phyloP scores from a whole-genome alignment of 23 red algal species.

The Chondrus crispus region DNA sequence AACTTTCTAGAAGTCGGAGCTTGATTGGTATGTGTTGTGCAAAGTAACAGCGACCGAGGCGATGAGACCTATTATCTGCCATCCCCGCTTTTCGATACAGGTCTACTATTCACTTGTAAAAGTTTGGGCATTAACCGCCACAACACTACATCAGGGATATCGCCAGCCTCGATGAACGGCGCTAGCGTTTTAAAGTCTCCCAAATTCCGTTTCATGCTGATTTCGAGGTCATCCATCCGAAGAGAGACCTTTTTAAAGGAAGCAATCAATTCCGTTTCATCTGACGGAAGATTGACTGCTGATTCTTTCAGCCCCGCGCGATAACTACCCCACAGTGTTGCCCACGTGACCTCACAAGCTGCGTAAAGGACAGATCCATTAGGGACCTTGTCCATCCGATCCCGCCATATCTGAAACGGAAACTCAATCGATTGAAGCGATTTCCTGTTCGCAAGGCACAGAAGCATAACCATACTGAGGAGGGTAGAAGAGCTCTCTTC shows the following conservation, averaged over 20 bases:
- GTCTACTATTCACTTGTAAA: background rate
- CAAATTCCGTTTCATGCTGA: background rate
- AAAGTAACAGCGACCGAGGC: background rate
- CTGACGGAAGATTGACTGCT: slow-evolving; percentile 30
- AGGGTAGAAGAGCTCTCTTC: background rate
- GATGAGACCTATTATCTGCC: background rate
- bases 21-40: background rate
- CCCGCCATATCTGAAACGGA: slow-evolving; percentile 27
- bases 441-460: slow-evolving; percentile 19
- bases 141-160: background rate
- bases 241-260: background rate
- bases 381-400: background rate
- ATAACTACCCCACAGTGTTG: slow-evolving; percentile 40
- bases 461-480: slow-evolving; percentile 22
- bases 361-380: background rate
- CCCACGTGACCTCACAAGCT: slow-evolving; percentile 38
- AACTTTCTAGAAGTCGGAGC: background rate
- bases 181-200: background rate
- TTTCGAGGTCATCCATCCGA: slow-evolving; percentile 26
- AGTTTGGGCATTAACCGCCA: background rate
- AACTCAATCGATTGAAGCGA: background rate
- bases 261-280: slow-evolving; percentile 10
- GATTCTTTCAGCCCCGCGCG: slow-evolving; percentile 38
- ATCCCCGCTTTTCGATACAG: background rate
- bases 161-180: background rate